A percentile compares a stretch with the other conserved stretches of the same genome.
Conservation (phyloP, 2,329 filamentous ascomycete species). For the Fusarium odoratissimum region DNA sequence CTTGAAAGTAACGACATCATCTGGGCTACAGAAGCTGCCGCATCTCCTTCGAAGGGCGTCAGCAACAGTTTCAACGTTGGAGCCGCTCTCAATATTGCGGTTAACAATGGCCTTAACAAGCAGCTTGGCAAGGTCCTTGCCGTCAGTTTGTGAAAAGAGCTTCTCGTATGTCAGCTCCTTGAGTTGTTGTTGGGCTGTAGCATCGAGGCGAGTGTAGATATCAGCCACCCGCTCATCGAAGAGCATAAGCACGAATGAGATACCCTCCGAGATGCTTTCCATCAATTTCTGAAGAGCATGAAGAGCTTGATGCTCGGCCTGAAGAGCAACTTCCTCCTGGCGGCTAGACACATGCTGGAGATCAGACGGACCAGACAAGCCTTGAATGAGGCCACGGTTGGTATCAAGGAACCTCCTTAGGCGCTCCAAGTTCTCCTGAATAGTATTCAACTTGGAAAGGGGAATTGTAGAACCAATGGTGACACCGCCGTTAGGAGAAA, state of each 20-base stretch:
- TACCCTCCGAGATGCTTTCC: conserved; percentile 92
- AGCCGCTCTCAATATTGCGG: conserved; percentile 94
- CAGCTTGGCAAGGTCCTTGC: conserved; percentile 91
- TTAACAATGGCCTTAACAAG: conserved; percentile 98
- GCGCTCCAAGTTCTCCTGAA: conserved; percentile 84
- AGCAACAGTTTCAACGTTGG: conserved; percentile 96
- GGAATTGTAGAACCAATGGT: conserved; percentile 75
- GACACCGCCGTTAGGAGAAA: conserved; percentile 67
- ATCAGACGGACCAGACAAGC: conserved; percentile 89
- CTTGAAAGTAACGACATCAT: conserved; percentile 98
- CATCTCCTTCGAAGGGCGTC: conserved; percentile 93
- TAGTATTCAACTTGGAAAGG: conserved; percentile 74
- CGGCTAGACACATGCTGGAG: conserved; percentile 81
- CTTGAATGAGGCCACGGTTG: conserved; percentile 94
- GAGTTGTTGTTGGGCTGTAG: conserved; percentile 74
- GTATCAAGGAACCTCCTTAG: conserved; percentile 83
- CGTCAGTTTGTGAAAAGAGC: conserved; percentile 82
- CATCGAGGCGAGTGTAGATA: conserved; percentile 81
- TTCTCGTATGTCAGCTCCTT: conserved; percentile 85
- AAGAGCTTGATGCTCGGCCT: conserved; percentile 93
- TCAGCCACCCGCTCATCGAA: conserved; percentile 95
- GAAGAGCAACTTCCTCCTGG: conserved; percentile 90
- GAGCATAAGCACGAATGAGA: conserved; percentile 93
- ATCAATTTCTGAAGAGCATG: conserved; percentile 88
- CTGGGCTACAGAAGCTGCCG: conserved; percentile 96